These are phyloP conservation scores for Coemansia sp. DNA, from an alignment of 192 early-diverging fungal genomes.

Conservation along the genomic window DNA sequence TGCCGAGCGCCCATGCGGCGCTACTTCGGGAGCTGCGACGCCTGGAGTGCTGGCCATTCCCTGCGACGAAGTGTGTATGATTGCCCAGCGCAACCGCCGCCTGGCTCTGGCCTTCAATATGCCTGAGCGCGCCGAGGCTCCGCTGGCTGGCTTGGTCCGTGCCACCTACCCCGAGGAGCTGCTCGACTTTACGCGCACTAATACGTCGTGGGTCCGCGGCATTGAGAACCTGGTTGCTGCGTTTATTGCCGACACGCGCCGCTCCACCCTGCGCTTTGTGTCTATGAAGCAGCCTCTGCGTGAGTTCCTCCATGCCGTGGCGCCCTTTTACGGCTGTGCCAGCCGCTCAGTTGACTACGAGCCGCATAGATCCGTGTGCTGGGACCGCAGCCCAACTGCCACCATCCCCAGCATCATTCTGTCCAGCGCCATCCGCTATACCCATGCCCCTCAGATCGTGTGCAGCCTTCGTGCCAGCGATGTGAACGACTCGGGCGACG, in stretches of 20 bases:
- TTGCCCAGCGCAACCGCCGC: slow-evolving; percentile 75
- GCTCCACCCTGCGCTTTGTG: slow-evolving; percentile 63
- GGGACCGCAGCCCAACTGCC: slow-evolving; percentile 33
- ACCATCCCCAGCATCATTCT: slow-evolving; percentile 45
- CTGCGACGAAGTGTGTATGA: slow-evolving; percentile 84
- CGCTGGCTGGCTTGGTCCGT: slow-evolving; percentile 39
- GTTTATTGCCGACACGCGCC: slow-evolving; percentile 65
- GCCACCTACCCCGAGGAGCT: slow-evolving; percentile 66
- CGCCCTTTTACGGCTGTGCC: slow-evolving; percentile 70
- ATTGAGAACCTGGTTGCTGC: slow-evolving; percentile 69
- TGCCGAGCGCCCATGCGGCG: slow-evolving; percentile 68
- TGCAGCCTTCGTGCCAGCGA: slow-evolving; percentile 39
- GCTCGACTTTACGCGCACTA: slow-evolving; percentile 65
- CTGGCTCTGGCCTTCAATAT: slow-evolving; percentile 82
- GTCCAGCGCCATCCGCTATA: slow-evolving; percentile 36
- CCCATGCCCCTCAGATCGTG: slow-evolving; percentile 31
- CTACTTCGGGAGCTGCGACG: slow-evolving; percentile 46
- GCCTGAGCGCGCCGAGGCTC: slow-evolving; percentile 48
- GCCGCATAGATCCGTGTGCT: slow-evolving; percentile 69
- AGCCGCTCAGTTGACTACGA: slow-evolving; percentile 82
- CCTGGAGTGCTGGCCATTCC: slow-evolving; percentile 57
- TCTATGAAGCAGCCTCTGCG: slow-evolving; percentile 69
- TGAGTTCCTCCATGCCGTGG: slow-evolving; percentile 74
- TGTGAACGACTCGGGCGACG: neutral
- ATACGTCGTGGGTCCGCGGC: slow-evolving; percentile 67